Evolutionary conservation across 352 stramenopile species (phyloP), one percentile per base, ranked within the genome.

Genomic region (Albugo laibachii): DNA sequence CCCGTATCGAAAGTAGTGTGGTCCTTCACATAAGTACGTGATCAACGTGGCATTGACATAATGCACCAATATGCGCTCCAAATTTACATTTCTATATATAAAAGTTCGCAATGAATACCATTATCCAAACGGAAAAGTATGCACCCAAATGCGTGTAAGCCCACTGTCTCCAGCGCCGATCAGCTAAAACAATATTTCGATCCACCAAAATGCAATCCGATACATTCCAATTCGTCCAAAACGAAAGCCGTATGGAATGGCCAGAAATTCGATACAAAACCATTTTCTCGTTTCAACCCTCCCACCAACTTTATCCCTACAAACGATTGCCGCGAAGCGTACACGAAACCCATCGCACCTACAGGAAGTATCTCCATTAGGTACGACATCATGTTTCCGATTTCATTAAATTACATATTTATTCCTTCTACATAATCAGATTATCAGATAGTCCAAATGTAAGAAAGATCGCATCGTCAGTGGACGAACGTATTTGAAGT

Each of bases 241-340:
- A 10, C 24, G 8, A 31, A 31, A 31, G 24, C 24, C 3, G 24
- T 31, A 10, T 83, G 71, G 71, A 72, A 76, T 40, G 65, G 69
- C 12, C 69, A 80, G 45, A 59, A 64, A 40, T 81, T 63, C 39
- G 71, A 83, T 24, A 41, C 56, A 11, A 55, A 69, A 6, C 36
- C 63, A 2, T 81, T 80, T 40, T 57, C 62, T 18, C 78, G 45
- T 5, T 42, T 76, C 1, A 43, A 54, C 14, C 36, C 53, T 24
- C 36, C 65, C 8, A 47, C 64, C 8, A 50, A 72, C 21, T 50
- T 67, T 8, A 6, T 79, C 2, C 47, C 62, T 1, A 35, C 58
- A 1, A 68, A 66, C 19, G 57, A 79, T 24, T 45, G 63, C 3
- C 61, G 66, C n/a, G 51, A 37, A 13, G 55, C 56, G 13, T 43